Conservation (phyloP, 2,329 filamentous ascomycete species). For the Tricladium varicosporioides region DNA sequence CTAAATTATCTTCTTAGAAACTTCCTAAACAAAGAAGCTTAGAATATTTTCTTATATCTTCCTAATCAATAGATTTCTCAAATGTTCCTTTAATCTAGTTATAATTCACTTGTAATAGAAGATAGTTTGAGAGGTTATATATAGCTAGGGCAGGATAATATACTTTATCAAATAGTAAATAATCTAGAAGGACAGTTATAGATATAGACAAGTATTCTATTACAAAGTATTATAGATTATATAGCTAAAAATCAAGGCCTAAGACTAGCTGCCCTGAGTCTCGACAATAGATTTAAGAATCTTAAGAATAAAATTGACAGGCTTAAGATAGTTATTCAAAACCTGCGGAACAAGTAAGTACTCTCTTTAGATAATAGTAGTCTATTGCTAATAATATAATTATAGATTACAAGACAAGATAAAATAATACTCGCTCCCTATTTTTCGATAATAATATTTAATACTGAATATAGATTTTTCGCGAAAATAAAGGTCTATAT, state of each 20-base stretch:
- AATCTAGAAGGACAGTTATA: background rate
- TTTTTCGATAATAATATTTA: too few species aligned
- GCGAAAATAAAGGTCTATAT: too few species aligned
- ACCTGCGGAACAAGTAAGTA: too few species aligned
- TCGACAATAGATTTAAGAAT: constrained; percentile 1
- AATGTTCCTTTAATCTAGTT: background rate
- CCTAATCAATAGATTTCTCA: background rate
- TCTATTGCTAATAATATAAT: too few species aligned
- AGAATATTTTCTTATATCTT: background rate
- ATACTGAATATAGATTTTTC: too few species aligned
- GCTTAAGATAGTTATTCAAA: too few species aligned
- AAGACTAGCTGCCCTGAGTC: background rate
- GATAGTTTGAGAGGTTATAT: background rate
- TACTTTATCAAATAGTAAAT: background rate
- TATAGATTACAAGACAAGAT: too few species aligned
- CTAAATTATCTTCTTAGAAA: background rate
- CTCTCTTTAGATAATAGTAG: too few species aligned
- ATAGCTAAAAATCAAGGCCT: background rate
- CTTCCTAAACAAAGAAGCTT: background rate
- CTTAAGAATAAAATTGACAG: constrained; percentile 7
- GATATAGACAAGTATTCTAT: background rate
- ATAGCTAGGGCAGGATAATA: background rate
- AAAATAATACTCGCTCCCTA: too few species aligned
- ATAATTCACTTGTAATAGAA: background rate
- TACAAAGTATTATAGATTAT: background rate